A percentile compares a stretch with the other conserved stretches of the same genome.
phyloP scores from a whole-genome alignment of 805 yeast species.

The Saturnispora galanensis region DNA sequence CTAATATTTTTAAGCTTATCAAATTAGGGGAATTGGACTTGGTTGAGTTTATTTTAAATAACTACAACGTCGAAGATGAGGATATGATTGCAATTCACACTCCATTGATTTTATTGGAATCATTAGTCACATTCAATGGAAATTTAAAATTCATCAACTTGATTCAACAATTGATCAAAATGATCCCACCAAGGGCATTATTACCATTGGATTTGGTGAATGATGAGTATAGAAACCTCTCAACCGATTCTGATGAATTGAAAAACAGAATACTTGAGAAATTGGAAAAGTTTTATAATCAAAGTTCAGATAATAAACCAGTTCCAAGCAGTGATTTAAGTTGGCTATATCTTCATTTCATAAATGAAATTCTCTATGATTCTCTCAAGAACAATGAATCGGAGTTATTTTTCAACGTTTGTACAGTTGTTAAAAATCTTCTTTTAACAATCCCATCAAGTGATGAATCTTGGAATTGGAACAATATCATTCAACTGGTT shows the following conservation, averaged over 20 bases:
- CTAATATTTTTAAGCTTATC: conserved; percentile 41
- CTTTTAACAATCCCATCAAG: conserved; percentile 38
- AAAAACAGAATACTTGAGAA: conserved; percentile 8
- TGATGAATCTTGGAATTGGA: conserved; percentile 24
- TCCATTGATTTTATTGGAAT: conserved; percentile 53
- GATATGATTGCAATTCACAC: conserved; percentile 72
- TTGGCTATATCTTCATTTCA: conserved; percentile 28
- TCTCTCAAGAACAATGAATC: conserved; percentile 12
- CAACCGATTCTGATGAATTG: conserved; percentile 11
- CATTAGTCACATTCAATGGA: conserved; percentile 26
- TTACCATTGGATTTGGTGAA: conserved; percentile 41
- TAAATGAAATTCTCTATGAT: conserved; percentile 18
- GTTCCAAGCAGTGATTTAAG: conserved; percentile 36
- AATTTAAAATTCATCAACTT: conserved; percentile 31
- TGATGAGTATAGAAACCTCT: conserved; percentile 9
- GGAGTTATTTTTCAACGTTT: conserved; percentile 23
- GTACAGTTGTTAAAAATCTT: conserved; percentile 28
- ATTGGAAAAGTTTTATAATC: conserved; percentile 14
- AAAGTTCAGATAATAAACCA: conserved; percentile 23
- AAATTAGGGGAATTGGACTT: conserved; percentile 34
- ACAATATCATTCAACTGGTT: conserved; percentile 21
- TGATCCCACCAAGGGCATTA: conserved; percentile 57
- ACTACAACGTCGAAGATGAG: conserved; percentile 75
- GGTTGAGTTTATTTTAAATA: conserved; percentile 47
- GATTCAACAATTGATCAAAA: conserved; percentile 34